phyloP scores from a whole-genome alignment of 148 eudicot species.

The Chenopodium berlandieri region DNA sequence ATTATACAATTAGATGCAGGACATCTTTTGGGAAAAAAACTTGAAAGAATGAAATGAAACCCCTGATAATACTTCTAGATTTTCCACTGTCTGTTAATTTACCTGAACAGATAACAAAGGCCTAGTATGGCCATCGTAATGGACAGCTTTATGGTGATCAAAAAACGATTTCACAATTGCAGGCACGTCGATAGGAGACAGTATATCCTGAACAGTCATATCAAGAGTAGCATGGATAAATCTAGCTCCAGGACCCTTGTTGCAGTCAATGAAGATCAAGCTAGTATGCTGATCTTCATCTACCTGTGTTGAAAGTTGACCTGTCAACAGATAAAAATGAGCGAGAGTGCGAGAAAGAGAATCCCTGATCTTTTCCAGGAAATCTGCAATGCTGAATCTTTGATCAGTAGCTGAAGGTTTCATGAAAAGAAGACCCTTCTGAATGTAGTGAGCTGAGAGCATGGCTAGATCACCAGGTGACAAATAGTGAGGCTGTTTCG shows the following conservation, averaged over 20 bases:
- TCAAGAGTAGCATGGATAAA: conserved; percentile 8
- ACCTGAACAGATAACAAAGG: conserved; percentile 53
- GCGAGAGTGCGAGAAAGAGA: conserved; percentile 18
- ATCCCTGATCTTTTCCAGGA: conserved; percentile 13
- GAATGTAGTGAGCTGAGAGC: conserved; percentile 29
- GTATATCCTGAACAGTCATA: conserved; percentile 21
- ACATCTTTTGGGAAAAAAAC: too few species aligned
- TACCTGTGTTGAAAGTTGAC: conserved; percentile 13
- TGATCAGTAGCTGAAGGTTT: conserved; percentile 9
- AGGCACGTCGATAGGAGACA: conserved; percentile 34
- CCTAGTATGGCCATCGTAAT: conserved; percentile 40
- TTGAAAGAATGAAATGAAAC: background rate
- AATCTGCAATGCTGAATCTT: background rate
- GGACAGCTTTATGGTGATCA: conserved; percentile 30
- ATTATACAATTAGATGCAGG: background rate
- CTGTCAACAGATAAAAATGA: conserved; percentile 32
- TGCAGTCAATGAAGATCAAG: conserved; percentile 22
- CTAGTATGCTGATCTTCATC: conserved; percentile 17
- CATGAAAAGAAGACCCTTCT: conserved; percentile 25
- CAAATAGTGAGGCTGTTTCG: conserved; percentile 18
- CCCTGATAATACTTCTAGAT: background rate
- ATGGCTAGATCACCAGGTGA: conserved; percentile 21
- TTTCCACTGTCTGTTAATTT: background rate
- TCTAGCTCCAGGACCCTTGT: conserved; percentile 27
- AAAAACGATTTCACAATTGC: conserved; percentile 34